Conservation (phyloP, 2,329 filamentous ascomycete genomes). For the Aureobasidium sp. region DNA sequence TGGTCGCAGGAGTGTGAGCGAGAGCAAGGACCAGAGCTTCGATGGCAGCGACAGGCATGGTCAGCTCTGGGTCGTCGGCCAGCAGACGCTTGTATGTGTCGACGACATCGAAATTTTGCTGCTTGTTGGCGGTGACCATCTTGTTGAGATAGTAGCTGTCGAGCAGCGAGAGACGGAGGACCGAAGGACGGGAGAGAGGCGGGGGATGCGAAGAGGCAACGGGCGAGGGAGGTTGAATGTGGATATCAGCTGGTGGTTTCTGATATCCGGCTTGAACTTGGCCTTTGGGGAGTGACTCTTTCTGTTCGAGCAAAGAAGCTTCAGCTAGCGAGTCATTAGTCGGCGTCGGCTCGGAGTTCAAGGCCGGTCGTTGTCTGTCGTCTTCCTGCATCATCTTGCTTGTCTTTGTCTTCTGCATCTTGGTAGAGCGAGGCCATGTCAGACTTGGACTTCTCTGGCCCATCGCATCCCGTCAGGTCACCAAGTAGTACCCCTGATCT, state of each 20-base stretch:
- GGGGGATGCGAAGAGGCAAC: background rate
- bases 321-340: constrained; percentile 1
- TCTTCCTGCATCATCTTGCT: background rate
- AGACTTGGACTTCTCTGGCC: background rate
- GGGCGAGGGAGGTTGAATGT: background rate
- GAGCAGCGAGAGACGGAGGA: constrained; percentile 1
- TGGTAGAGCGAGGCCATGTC: background rate
- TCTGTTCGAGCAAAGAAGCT: background rate
- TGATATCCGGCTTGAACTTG: background rate
- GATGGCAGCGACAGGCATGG: constrained; percentile 92
- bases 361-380: background rate
- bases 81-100: constrained; percentile 58
- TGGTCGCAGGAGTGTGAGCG: constrained; percentile 68
- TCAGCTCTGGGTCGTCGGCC: constrained; percentile 68
- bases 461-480: background rate
- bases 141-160: constrained; percentile 8
- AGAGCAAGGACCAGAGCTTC: constrained; percentile 84
- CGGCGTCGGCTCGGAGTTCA: background rate
- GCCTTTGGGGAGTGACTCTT: constrained; percentile 2
- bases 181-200: background rate
- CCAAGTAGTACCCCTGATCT: background rate
- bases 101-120: constrained; percentile 46
- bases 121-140: background rate
- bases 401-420: background rate
- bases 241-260: background rate